phyloP scores from a whole-genome alignment of 1,284 basidiomycete genomes.

The Lentinula novae-zelandiae region DNA sequence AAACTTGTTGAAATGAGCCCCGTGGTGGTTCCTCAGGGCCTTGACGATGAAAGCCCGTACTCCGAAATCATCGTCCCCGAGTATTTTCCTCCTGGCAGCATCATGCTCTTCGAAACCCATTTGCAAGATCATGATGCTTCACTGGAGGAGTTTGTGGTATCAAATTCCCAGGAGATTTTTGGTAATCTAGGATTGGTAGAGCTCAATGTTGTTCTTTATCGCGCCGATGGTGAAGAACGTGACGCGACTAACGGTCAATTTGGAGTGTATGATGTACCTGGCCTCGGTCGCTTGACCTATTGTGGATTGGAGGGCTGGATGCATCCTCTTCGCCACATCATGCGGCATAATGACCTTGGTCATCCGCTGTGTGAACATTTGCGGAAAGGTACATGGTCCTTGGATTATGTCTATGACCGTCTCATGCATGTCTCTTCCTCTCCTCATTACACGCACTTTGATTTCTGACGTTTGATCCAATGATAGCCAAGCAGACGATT shows the following conservation, averaged over 20 bases:
- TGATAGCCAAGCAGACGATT: conserved; percentile 58
- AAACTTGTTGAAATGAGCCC: conserved; percentile 63
- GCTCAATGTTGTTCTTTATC: conserved; percentile 80
- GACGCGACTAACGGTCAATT: conserved; percentile 75
- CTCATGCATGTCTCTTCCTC: conserved; percentile 57
- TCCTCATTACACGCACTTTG: neutral
- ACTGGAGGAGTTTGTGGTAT: conserved; percentile 69
- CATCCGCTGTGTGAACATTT: conserved; percentile 87
- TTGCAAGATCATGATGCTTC: conserved; percentile 63
- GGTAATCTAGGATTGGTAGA: conserved; percentile 78
- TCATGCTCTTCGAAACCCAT: conserved; percentile 87
- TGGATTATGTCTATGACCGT: conserved; percentile 79
- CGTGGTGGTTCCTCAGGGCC: conserved; percentile 49
- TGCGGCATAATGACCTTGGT: conserved; percentile 87
- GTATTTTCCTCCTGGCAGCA: conserved; percentile 86
- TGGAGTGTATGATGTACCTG: conserved; percentile 80
- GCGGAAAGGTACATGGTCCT: conserved; percentile 83
- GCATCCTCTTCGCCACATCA: conserved; percentile 78
- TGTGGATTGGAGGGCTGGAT: conserved; percentile 97
- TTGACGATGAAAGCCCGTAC: conserved; percentile 67
- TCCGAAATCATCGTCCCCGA: conserved; percentile 81
- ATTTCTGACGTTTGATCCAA: conserved; percentile 10
- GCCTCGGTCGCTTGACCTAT: conserved; percentile 72
- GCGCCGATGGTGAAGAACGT: conserved; percentile 85
- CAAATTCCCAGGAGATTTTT: conserved; percentile 71